Evolutionary conservation across 208 protist genomes (phyloP).

Genomic region (Jaenimonas drosophilae): DNA sequence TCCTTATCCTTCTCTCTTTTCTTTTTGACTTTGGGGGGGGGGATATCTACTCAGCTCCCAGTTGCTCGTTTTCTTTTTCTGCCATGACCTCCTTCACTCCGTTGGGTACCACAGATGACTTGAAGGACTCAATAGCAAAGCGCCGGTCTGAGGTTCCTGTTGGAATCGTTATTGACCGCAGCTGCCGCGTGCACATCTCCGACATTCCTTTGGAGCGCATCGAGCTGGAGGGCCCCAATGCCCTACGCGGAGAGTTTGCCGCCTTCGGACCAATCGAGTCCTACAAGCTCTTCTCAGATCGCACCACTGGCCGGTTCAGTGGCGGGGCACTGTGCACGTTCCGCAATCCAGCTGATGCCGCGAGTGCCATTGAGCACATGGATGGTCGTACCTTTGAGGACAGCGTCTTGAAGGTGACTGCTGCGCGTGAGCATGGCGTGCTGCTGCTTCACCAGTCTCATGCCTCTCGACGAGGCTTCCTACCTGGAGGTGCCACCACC

Average conservation of each 20-base stretch:
- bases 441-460: conserved; percentile 43
- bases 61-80: conserved; percentile 8
- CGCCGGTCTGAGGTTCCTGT: conserved; percentile 17
- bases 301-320: conserved; percentile 71
- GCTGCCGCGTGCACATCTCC: conserved; percentile 79
- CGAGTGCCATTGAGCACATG: conserved; percentile 56
- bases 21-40: conserved; percentile 6
- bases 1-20: conserved; percentile 4
- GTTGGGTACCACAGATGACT: conserved; percentile 19
- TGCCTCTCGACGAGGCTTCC: conserved; percentile 9
- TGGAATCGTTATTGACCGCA: conserved; percentile 81
- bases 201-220: conserved; percentile 80
- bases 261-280: conserved; percentile 77
- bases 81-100: conserved; percentile 67
- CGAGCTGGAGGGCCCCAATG: conserved; percentile 61
- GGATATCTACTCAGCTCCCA: neutral
- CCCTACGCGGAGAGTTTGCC: conserved; percentile 73
- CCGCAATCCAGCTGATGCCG: conserved; percentile 83
- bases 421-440: conserved; percentile 74
- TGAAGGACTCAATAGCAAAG: neutral
- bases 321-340: conserved; percentile 81
- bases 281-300: conserved; percentile 83
- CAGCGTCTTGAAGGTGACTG: conserved; percentile 47
- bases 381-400: conserved; percentile 58
- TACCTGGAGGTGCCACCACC: neutral